Evolutionary conservation across 2,329 filamentous ascomycete species (phyloP), one percentile per base, ranked within the genome.

Genomic region (Ascochyta pisi): DNA sequence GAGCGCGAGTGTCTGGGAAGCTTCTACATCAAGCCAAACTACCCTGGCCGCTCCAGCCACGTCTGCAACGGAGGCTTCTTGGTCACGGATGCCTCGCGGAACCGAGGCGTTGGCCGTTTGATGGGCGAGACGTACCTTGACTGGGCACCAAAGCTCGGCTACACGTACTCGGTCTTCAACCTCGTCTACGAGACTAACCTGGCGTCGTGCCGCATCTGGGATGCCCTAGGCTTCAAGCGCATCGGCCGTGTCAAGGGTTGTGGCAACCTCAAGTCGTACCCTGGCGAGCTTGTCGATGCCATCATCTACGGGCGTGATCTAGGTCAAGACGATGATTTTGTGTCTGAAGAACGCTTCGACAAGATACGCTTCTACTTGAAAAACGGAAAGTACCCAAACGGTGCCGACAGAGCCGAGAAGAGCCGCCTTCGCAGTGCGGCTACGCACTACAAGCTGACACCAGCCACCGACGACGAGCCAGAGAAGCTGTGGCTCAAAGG

Each of bases 351-450:
- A 80, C 91, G 95, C 66, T 98, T 98, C 82, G 94, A 97, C 82
- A 97, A 97, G 83, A 98, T 98, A 75, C 90, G 93, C 71, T 98
- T 91, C 82, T 98, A 98, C 78, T 87, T 98, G 72, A 96, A 96
- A 78, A 92, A 93, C 76, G 89, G 89, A 71, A 92, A 93, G 76
- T 98, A 99, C 76, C 95, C 95, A 57, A 88, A 89, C 68, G 94
- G 93, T 60, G 93, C 94, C 72, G 92, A 97, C 81, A 87, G 94
- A 56, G 93, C 93, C 54, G 95, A 98, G 78, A 98, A 98, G 84
- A 94, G 89, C 78, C 90, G 94, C 67, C 86, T 99, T 53, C 87
- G 95, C 67, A 96, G 91, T 77, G 93, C 94, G 43, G 93, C 93
- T 37, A 96, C 92, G 19, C 94, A 98, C 78, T 98, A 98, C 81